Evolutionary conservation across 2,329 filamentous ascomycete genomes (phyloP).

Genomic region (Nectriaceae sp.): DNA sequence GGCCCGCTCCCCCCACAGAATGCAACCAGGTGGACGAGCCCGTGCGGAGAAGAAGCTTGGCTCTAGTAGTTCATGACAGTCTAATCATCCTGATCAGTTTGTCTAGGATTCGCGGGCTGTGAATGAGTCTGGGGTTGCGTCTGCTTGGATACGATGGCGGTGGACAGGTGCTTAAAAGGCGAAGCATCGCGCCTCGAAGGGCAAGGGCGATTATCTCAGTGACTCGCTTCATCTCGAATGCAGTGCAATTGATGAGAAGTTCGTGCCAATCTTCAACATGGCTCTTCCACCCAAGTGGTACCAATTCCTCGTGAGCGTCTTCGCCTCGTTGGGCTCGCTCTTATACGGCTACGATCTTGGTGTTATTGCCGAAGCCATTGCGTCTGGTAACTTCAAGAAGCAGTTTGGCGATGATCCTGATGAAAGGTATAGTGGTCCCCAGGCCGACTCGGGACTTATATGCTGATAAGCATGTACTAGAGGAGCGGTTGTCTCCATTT

Average conservation of each 20-base stretch:
- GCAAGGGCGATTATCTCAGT: too few species aligned
- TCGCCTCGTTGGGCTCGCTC: conserved; percentile 57
- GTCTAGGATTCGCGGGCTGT: not conserved
- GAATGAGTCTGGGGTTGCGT: not conserved
- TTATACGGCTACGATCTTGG: conserved; percentile 58
- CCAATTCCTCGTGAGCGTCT: conserved; percentile 54
- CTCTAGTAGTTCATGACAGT: not conserved
- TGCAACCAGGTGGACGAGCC: too few species aligned
- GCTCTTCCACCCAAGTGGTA: conserved; percentile 47
- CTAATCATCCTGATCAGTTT: not conserved
- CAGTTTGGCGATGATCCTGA: conserved; percentile 40
- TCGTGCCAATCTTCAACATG: conserved; percentile 28
- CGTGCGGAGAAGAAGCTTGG: not conserved
- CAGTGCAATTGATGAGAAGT: too few species aligned
- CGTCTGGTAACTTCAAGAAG: conserved; percentile 45
- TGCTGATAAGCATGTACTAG: conserved; percentile 8
- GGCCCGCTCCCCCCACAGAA: not conserved
- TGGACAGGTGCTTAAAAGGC: not conserved
- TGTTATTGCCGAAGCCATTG: conserved; percentile 54
- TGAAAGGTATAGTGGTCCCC: conserved; percentile 42
- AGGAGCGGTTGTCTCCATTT: conserved; percentile 61
- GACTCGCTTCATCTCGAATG: too few species aligned
- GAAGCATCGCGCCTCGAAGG: not conserved
- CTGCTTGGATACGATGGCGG: not conserved
- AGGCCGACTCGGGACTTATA: too few species aligned